phyloP scores from a whole-genome alignment of 2,329 filamentous ascomycete species.

The Penicillium sp. region DNA sequence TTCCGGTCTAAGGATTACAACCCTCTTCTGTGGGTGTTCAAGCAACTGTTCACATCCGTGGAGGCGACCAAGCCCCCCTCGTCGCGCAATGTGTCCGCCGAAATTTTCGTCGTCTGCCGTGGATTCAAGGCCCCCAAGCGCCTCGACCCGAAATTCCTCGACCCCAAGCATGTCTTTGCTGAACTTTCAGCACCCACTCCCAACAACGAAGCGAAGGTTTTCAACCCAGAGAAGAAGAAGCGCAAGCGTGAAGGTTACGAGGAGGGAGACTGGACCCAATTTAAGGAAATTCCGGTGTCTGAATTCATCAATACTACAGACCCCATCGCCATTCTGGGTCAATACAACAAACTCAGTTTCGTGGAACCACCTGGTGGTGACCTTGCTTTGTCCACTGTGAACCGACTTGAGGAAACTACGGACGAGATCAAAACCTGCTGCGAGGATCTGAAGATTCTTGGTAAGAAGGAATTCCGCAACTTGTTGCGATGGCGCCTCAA shows the following conservation, averaged over 20 bases:
- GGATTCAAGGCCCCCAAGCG: slow-evolving; percentile 94
- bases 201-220: slow-evolving; percentile 97
- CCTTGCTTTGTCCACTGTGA: slow-evolving; percentile 79
- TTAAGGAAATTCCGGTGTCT: slow-evolving; percentile 81
- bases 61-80: slow-evolving; percentile 97
- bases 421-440: slow-evolving; percentile 77
- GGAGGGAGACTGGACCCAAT: slow-evolving; percentile 89
- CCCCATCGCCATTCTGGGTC: slow-evolving; percentile 86
- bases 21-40: slow-evolving; percentile 92
- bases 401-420: slow-evolving; percentile 83
- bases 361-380: slow-evolving; percentile 76
- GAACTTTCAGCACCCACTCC: slow-evolving; percentile 81
- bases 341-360: slow-evolving; percentile 80
- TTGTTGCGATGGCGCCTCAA: slow-evolving; percentile 86
- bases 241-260: slow-evolving; percentile 96
- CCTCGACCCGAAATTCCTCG: slow-evolving; percentile 88
- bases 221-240: slow-evolving; percentile 97
- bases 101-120: slow-evolving; percentile 96
- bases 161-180: slow-evolving; percentile 85
- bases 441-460: slow-evolving; percentile 81
- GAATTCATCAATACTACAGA: slow-evolving; percentile 94
- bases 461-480: slow-evolving; percentile 89
- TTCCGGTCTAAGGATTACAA: slow-evolving; percentile 98
- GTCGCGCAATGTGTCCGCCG: slow-evolving; percentile 91
- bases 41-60: slow-evolving; percentile 91